Conservation (phyloP, 495 filamentous ascomycete species). For the Penicillium riverlandense region DNA sequence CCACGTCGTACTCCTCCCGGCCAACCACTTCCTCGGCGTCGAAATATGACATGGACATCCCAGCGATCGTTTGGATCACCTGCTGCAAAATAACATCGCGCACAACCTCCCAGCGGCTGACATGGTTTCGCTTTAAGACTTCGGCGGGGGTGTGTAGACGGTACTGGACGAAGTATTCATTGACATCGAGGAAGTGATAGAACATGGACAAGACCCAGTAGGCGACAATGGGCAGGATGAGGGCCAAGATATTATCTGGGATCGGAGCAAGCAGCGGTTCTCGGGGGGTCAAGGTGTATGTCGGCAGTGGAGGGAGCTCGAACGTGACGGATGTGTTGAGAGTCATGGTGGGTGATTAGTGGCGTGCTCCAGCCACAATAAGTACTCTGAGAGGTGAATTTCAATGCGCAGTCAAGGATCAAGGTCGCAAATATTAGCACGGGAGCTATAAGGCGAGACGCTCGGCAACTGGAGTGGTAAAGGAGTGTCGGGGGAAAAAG, state of each 20-base stretch:
- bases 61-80: slow-evolving; percentile 69
- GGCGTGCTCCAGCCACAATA: neutral
- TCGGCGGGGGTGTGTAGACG: slow-evolving; percentile 90
- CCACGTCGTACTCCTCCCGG: slow-evolving; percentile 74
- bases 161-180: slow-evolving; percentile 78
- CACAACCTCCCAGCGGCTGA: slow-evolving; percentile 70
- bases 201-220: slow-evolving; percentile 86
- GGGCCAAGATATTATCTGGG: slow-evolving; percentile 69
- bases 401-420: no score
- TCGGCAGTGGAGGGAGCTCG: slow-evolving; percentile 69
- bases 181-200: slow-evolving; percentile 78
- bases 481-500: slow-evolving; percentile 1
- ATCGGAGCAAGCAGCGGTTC: slow-evolving; percentile 67
- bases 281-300: slow-evolving; percentile 59
- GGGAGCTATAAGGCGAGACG: neutral
- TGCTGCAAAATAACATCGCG: slow-evolving; percentile 87
- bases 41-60: slow-evolving; percentile 51
- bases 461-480: neutral
- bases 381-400: no score
- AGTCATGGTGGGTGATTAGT: slow-evolving; percentile 21
- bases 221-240: slow-evolving; percentile 69
- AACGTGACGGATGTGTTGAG: slow-evolving; percentile 33
- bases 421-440: no score
- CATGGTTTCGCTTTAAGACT: slow-evolving; percentile 77
- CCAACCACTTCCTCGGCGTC: slow-evolving; percentile 61